Evolutionary conservation across 208 protist genomes (phyloP).

Genomic region (Leishmania braziliensis): DNA sequence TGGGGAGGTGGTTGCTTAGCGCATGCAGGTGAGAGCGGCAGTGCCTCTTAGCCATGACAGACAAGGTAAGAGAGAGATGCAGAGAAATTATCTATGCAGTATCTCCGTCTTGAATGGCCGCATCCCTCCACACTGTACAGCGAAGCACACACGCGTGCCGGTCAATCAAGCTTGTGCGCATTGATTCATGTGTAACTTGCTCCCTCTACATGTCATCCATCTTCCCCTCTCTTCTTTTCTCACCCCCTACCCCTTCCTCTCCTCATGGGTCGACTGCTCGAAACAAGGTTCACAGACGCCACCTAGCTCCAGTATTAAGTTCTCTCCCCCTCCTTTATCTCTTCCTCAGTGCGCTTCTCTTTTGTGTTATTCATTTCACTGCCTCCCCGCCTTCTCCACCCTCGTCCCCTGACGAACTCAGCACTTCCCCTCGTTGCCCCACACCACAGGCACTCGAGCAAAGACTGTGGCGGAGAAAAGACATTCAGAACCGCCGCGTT

Average conservation of each 20-base stretch:
- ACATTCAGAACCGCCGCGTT: neutral
- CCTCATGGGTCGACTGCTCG: neutral
- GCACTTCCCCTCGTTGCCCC: neutral
- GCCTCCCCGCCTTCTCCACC: neutral
- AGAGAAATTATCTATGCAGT: neutral
- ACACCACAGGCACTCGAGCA: neutral
- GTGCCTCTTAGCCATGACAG: neutral
- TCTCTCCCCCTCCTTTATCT: too few relatives aligned
- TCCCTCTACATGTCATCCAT: neutral
- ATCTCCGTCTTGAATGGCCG: neutral
- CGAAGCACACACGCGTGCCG: neutral
- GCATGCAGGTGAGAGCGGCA: neutral
- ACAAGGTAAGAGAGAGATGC: too few relatives aligned
- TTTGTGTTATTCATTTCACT: neutral
- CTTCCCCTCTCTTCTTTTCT: slow-evolving; percentile 2
- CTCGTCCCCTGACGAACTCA: neutral
- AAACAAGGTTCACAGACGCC: neutral
- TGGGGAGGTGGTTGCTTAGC: neutral
- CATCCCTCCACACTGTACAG: neutral
- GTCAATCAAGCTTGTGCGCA: neutral
- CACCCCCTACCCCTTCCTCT: neutral
- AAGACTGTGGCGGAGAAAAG: neutral
- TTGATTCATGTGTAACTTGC: neutral
- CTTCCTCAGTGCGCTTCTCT: neutral
- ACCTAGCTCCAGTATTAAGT: too few relatives aligned